Evolutionary conservation across 352 stramenopile species (phyloP).

Genomic region (Blastocystis sp.): DNA sequence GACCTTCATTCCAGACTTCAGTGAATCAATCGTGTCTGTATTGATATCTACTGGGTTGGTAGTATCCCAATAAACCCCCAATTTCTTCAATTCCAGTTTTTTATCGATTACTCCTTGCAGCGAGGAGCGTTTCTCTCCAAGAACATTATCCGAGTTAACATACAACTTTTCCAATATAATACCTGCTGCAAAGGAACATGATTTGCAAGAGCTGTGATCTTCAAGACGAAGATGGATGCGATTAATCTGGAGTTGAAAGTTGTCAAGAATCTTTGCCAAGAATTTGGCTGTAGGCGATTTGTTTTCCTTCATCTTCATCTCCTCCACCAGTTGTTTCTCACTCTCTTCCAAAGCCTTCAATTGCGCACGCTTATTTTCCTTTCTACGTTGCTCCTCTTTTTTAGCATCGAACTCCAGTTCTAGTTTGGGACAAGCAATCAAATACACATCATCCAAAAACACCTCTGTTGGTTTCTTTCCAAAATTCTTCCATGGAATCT

Average conservation of each 20-base stretch:
- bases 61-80: slow-evolving; percentile 48
- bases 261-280: slow-evolving; percentile 57
- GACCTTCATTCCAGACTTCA: background rate
- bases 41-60: background rate
- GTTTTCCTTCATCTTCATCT: background rate
- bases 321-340: background rate
- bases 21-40: background rate
- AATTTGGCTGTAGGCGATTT: background rate
- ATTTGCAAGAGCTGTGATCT: background rate
- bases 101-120: slow-evolving; percentile 13
- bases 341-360: slow-evolving; percentile 31
- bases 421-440: slow-evolving; percentile 20
- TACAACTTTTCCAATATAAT: slow-evolving; percentile 38
- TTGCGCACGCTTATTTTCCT: background rate
- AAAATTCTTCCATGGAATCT: slow-evolving; percentile 59
- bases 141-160: background rate
- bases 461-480: slow-evolving; percentile 55
- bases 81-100: background rate
- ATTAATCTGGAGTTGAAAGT: slow-evolving; percentile 31
- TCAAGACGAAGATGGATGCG: slow-evolving; percentile 49
- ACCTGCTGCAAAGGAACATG: background rate
- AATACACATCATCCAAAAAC: slow-evolving; percentile 38
- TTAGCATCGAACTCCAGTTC: slow-evolving; percentile 25
- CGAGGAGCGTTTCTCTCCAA: background rate
- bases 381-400: background rate